A percentile compares a stretch with the other conserved stretches of the same genome.
These are phyloP conservation scores for Dioscorea dumetorum DNA, from an alignment of 106 monocot species.

Conservation along the genomic window DNA sequence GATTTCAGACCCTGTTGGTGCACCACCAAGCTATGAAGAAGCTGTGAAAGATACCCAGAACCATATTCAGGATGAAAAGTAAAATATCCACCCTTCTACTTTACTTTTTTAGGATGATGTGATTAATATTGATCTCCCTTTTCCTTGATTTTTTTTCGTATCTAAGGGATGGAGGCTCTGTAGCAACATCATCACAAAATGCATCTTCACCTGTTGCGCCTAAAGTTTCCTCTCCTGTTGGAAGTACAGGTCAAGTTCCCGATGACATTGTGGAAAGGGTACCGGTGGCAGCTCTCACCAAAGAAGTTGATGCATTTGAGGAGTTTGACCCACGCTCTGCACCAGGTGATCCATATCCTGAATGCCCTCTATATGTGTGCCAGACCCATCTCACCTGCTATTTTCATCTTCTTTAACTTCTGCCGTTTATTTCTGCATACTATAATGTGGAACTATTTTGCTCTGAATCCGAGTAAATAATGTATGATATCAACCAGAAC, in stretches of 20 bases:
- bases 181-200: slow-evolving; percentile 22
- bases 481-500: too few relatives aligned
- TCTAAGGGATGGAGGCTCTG: slow-evolving; percentile 39
- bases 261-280: slow-evolving; percentile 8
- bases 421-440: too few relatives aligned
- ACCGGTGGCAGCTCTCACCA: slow-evolving; percentile 8
- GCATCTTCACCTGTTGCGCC: slow-evolving; percentile 23
- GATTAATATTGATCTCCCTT: background rate
- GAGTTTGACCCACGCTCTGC: slow-evolving; percentile 89
- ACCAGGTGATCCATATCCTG: slow-evolving; percentile 35
- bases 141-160: slow-evolving; percentile 12
- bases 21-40: slow-evolving; percentile 83
- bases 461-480: too few relatives aligned
- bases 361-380: too few relatives aligned
- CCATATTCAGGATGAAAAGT: slow-evolving; percentile 54
- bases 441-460: too few relatives aligned
- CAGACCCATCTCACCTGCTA: too few relatives aligned
- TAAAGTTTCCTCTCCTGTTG: slow-evolving; percentile 11
- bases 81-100: background rate
- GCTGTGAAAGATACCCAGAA: slow-evolving; percentile 26
- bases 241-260: slow-evolving; percentile 13
- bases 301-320: slow-evolving; percentile 48
- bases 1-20: slow-evolving; percentile 56
- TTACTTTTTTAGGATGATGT: background rate
- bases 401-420: too few relatives aligned